A percentile compares a stretch with the other conserved stretches of the same genome.
These are phyloP conservation scores for Blastobotrys apis DNA, from an alignment of 1,139 yeast genomes.

Conservation along the genomic window DNA sequence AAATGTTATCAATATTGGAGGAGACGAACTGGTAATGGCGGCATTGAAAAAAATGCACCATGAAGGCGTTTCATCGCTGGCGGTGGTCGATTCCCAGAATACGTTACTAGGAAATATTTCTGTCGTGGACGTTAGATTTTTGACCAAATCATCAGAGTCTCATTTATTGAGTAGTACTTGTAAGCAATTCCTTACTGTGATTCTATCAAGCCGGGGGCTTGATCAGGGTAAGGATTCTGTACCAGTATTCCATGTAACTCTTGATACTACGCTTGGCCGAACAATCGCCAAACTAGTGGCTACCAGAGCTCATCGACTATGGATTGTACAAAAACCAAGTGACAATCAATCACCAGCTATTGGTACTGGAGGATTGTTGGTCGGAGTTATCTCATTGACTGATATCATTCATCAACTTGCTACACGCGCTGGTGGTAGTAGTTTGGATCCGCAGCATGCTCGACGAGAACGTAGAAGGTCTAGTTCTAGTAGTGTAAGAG, in stretches of 20 bases:
- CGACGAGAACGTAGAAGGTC: constrained; percentile 75
- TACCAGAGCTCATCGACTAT: constrained; percentile 85
- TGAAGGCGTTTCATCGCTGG: constrained; percentile 82
- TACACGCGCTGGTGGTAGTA: constrained; percentile 58
- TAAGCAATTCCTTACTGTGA: constrained; percentile 80
- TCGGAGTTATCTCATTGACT: constrained; percentile 88
- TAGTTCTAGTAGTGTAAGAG: constrained; percentile 41
- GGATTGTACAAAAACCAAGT: constrained; percentile 72
- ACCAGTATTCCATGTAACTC: constrained; percentile 91
- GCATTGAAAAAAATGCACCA: constrained; percentile 82
- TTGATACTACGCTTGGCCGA: constrained; percentile 73
- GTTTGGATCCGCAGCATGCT: constrained; percentile 76
- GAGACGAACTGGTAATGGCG: constrained; percentile 80
- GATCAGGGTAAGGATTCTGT: constrained; percentile 94
- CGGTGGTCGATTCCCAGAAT: constrained; percentile 80
- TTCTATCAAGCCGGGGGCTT: constrained; percentile 80
- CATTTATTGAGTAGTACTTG: constrained; percentile 77
- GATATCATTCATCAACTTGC: constrained; percentile 83
- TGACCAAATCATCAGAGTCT: constrained; percentile 77
- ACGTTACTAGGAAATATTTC: constrained; percentile 86
- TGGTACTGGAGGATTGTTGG: constrained; percentile 42
- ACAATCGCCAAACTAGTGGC: constrained; percentile 94
- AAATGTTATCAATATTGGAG: constrained; percentile 71
- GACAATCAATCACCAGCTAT: constrained; percentile 12
- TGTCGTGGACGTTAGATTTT: constrained; percentile 85